Conservation (phyloP, 148 eudicot species). For the Chenopodium quinoa region DNA sequence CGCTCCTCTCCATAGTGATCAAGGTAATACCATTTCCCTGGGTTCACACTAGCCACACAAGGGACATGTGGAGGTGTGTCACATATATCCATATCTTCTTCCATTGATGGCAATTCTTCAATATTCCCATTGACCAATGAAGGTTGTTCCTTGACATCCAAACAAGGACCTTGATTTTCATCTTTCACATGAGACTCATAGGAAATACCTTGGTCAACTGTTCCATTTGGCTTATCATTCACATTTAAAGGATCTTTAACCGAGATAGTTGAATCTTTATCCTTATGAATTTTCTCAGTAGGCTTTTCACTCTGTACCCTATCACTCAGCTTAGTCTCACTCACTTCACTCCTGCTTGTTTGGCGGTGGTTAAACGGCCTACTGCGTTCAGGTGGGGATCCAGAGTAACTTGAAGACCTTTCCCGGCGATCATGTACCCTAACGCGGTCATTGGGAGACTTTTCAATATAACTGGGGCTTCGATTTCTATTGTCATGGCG, state of each 20-base stretch:
- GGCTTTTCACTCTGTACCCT: conserved; percentile 49
- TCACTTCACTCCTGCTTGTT: conserved; percentile 42
- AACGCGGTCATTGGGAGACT: conserved; percentile 34
- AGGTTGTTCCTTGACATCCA: conserved; percentile 33
- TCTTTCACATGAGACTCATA: conserved; percentile 35
- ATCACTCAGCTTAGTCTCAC: conserved; percentile 46
- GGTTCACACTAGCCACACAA: conserved; percentile 36
- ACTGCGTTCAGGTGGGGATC: conserved; percentile 42
- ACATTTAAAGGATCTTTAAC: conserved; percentile 41
- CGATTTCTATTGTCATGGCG: conserved; percentile 31
- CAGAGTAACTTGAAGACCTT: conserved; percentile 42
- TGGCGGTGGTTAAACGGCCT: conserved; percentile 43
- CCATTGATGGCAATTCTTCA: conserved; percentile 85
- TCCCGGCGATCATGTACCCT: conserved; percentile 35
- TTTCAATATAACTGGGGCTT: conserved; percentile 38
- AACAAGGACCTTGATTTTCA: conserved; percentile 32
- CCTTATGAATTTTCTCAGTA: conserved; percentile 35
- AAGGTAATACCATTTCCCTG: conserved; percentile 84
- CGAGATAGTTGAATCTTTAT: conserved; percentile 31
- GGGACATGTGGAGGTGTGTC: conserved; percentile 93
- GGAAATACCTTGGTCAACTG: conserved; percentile 33
- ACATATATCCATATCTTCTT: conserved; percentile 99
- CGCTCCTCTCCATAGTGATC: conserved; percentile 75
- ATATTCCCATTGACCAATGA: conserved; percentile 38
- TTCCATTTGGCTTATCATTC: conserved; percentile 34